These are phyloP conservation scores for Mycena vulgaris DNA, from an alignment of 768 basidiomycete species.

Conservation along the genomic window DNA sequence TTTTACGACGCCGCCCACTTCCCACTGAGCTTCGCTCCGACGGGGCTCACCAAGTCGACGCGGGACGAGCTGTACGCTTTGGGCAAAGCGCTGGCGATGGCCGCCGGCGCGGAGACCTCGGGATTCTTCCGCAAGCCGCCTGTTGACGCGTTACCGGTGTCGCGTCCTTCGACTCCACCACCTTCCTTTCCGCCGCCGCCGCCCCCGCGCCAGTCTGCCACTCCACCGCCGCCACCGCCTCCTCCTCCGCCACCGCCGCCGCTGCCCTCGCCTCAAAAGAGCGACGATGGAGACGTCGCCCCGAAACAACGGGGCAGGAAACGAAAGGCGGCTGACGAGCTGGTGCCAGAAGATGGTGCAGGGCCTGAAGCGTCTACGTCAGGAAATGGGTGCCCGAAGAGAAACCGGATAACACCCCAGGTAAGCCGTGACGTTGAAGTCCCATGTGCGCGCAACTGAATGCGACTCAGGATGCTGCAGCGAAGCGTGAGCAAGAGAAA, in stretches of 20 bases:
- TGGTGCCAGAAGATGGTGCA: not conserved
- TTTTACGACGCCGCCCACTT: conserved; percentile 16
- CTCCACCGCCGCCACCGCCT: not conserved
- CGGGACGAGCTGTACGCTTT: not conserved
- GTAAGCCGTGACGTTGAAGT: not conserved
- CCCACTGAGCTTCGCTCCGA: not conserved
- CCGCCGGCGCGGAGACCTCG: not conserved
- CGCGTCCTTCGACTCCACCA: not conserved
- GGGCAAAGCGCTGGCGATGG: not conserved
- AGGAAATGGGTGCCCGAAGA: not conserved
- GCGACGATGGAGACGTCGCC: not conserved
- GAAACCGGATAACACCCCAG: not conserved
- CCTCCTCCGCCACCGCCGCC: not conserved
- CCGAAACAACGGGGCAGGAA: not conserved
- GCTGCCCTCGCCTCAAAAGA: not conserved
- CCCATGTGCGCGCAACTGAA: not conserved
- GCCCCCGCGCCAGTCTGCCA: not conserved
- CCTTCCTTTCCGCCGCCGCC: not conserved
- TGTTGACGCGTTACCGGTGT: not conserved
- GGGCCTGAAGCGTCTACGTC: not conserved
- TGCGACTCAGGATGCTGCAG: not conserved
- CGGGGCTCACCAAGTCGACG: not conserved
- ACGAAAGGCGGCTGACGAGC: not conserved
- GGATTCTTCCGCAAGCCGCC: conserved; percentile 17
- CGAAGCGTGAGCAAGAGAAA: not conserved